A percentile compares a stretch with the other conserved stretches of the same genome.
These are phyloP conservation scores for Pseudogymnoascus sp. DNA, from an alignment of 2,329 filamentous ascomycete genomes.

Conservation along the genomic window DNA sequence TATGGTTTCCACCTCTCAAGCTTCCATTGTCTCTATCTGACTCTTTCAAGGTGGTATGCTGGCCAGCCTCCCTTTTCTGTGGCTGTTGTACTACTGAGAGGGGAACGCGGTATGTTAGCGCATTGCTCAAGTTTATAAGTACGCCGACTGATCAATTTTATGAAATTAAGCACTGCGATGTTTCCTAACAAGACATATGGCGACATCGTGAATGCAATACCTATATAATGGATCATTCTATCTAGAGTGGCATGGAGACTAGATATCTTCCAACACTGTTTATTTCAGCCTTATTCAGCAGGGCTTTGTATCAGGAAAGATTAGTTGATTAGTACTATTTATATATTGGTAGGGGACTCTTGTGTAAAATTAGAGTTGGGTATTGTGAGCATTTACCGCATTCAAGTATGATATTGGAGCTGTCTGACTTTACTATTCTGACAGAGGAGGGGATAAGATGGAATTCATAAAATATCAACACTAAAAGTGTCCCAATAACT, in stretches of 20 bases:
- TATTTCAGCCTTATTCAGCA: not conserved
- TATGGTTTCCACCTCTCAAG: slow-evolving; percentile 27
- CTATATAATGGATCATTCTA: not conserved
- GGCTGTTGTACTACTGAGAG: slow-evolving; percentile 46
- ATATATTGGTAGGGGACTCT: not conserved
- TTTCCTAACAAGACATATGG: not conserved
- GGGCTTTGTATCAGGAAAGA: not conserved
- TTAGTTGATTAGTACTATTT: not conserved
- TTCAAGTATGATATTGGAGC: not conserved
- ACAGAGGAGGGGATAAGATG: no score
- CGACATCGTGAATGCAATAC: slow-evolving; percentile 1
- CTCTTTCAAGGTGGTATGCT: slow-evolving; percentile 39
- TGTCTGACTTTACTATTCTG: no score
- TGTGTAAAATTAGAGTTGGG: not conserved
- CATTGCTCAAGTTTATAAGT: not conserved
- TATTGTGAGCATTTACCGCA: not conserved
- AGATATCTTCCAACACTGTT: not conserved
- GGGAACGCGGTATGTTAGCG: slow-evolving; percentile 31
- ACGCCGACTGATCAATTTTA: not conserved
- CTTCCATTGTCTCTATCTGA: slow-evolving; percentile 7
- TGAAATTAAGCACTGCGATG: not conserved
- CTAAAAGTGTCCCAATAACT: not conserved
- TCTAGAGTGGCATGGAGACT: not conserved
- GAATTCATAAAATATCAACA: not conserved
- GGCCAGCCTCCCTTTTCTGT: slow-evolving; percentile 46